phyloP scores from a whole-genome alignment of 1,139 yeast species.

The Lodderomyces orthopsilosis region DNA sequence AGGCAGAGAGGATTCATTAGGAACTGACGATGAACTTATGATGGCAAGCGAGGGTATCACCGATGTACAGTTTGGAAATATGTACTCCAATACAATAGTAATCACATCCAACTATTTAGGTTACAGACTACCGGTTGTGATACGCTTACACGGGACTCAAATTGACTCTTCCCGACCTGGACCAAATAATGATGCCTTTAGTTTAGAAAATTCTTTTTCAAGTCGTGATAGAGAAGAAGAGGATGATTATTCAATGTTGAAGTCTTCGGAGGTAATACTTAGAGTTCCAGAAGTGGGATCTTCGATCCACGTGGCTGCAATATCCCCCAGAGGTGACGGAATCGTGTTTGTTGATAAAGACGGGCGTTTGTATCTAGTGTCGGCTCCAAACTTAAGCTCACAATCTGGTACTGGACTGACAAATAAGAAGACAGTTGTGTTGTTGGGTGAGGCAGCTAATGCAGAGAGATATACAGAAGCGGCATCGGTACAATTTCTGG shows the following conservation, averaged over 20 bases:
- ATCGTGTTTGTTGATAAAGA: conserved; percentile 75
- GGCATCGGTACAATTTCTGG: conserved; percentile 71
- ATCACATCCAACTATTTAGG: conserved; percentile 39
- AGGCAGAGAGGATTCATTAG: conserved; percentile 14
- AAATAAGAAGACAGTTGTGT: conserved; percentile 53
- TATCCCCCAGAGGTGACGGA: conserved; percentile 86
- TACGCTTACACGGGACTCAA: conserved; percentile 35
- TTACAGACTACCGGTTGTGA: conserved; percentile 35
- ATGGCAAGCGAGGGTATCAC: conserved; percentile 88
- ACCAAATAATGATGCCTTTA: conserved; percentile 16
- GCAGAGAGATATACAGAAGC: conserved; percentile 69
- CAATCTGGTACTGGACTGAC: conserved; percentile 22
- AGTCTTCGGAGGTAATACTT: conserved; percentile 32
- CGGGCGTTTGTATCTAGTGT: conserved; percentile 71
- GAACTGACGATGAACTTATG: conserved; percentile 32
- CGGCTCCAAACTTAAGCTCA: conserved; percentile 52
- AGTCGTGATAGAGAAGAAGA: conserved; percentile 20
- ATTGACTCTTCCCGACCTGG: conserved; percentile 23
- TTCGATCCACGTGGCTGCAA: conserved; percentile 65
- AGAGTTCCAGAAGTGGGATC: conserved; percentile 82
- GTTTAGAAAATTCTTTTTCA: conserved; percentile 20
- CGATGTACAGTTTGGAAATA: conserved; percentile 58
- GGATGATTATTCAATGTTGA: conserved; percentile 18
- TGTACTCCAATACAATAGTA: conserved; percentile 33
- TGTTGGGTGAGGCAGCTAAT: conserved; percentile 74